Evolutionary conservation across 495 filamentous ascomycete species (phyloP).

Genomic region (Hypoxylon fragiforme): DNA sequence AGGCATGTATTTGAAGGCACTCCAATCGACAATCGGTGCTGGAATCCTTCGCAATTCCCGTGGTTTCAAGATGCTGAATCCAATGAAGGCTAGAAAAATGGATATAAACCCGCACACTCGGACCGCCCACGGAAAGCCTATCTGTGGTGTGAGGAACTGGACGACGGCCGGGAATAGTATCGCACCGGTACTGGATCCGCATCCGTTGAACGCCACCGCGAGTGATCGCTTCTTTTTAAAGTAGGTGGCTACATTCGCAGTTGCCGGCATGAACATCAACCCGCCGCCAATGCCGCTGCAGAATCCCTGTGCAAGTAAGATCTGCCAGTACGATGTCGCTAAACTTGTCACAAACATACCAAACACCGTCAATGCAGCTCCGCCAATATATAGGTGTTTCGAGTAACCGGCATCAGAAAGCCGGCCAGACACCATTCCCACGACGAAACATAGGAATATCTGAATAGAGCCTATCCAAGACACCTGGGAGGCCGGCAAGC

Average conservation of each 20-base stretch:
- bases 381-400: constrained; percentile 36
- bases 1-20: constrained; percentile 42
- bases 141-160: constrained; percentile 43
- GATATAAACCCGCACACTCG: constrained; percentile 43
- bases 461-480: constrained; percentile 52
- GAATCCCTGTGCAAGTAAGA: constrained; percentile 48
- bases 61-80: constrained; percentile 39
- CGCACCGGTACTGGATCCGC: constrained; percentile 46
- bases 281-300: constrained; percentile 45
- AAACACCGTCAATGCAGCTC: constrained; percentile 38
- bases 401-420: constrained; percentile 47
- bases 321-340: constrained; percentile 43
- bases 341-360: constrained; percentile 49
- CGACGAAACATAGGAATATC: constrained; percentile 45
- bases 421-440: constrained; percentile 45
- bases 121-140: constrained; percentile 53
- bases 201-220: constrained; percentile 44
- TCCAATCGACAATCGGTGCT: constrained; percentile 44
- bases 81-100: constrained; percentile 33
- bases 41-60: constrained; percentile 33
- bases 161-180: constrained; percentile 46
- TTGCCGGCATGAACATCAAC: constrained; percentile 47
- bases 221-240: constrained; percentile 43
- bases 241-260: constrained; percentile 44
- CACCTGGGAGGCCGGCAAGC: constrained; percentile 41